A percentile compares a stretch with the other conserved stretches of the same genome.
Evolutionary conservation across 129 eudicot species (phyloP).

Genomic region (Smallanthus sonchifolius): DNA sequence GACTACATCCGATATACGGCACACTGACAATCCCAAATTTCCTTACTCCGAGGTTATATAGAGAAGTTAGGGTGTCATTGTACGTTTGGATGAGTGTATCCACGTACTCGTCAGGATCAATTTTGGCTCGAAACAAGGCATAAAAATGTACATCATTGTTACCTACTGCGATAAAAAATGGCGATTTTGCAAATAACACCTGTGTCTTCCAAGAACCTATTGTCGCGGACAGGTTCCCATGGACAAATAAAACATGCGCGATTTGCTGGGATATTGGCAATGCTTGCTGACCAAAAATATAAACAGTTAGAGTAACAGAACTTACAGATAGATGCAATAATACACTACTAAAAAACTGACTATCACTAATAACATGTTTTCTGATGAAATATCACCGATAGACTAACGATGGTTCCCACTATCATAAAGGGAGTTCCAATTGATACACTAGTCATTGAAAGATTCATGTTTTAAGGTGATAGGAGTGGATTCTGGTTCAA

Average conservation of each 20-base stretch:
- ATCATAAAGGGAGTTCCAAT: too few species aligned
- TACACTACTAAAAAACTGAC: too few species aligned
- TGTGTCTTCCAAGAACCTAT: constrained; percentile 17
- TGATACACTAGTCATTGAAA: too few species aligned
- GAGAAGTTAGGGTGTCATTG: background rate
- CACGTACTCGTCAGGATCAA: constrained; percentile 12
- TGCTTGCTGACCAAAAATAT: constrained; percentile 20
- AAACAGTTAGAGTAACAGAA: background rate
- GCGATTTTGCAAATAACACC: constrained; percentile 10
- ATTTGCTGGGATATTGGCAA: constrained; percentile 10
- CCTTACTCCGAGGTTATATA: constrained; percentile 31
- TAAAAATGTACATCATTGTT: constrained; percentile 26
- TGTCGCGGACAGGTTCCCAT: constrained; percentile 16
- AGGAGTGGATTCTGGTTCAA: background rate
- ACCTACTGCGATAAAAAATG: constrained; percentile 17
- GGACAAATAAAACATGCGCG: background rate
- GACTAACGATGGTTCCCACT: too few species aligned
- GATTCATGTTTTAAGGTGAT: too few species aligned
- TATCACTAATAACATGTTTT: too few species aligned
- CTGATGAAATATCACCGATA: too few species aligned
- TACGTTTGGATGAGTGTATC: constrained; percentile 4
- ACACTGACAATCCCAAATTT: constrained; percentile 23
- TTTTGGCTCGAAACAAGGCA: constrained; percentile 14
- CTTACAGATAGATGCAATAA: background rate
- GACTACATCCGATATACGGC: constrained; percentile 30